Evolutionary conservation across 73 alveolate species (phyloP), one percentile per base, ranked within the genome.

Genomic region (Urostyla sp.): DNA sequence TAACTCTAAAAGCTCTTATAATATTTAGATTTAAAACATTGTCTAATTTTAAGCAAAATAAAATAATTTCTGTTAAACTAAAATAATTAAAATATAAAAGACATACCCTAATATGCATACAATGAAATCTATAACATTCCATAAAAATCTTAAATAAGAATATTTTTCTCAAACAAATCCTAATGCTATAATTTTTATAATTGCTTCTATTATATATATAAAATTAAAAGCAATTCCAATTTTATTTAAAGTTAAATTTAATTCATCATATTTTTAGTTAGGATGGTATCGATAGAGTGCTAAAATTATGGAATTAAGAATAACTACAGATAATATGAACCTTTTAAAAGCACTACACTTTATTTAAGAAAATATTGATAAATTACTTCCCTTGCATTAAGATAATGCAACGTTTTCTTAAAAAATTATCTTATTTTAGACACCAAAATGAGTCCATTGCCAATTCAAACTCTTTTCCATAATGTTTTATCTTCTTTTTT

Each of bases 61-160:
- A 7, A 85, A 75, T 20, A 72, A 48, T 23, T 89, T 32, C 23
- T 78, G 69, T 21, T 54, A 38, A 26, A 90, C 27, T n/a, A 8
- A 34, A n/a, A 16, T 34, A 28, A 10, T 10, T 15, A 18, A 16
- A 74, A 13, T 6, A 48, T 11, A 7, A 35, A 84, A 30, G n/a
- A 86, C 75, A 52, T 63, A 67, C 69, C 93, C 90, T 28, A 88
- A 53, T 27, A 84, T 73, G 0, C 87, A 85, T 0, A 90, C 91
- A 55, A 77, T 80, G 73, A 90, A 90, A 56, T 74, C 87, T 5
- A 74, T 10, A 13, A 87, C 55, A 57, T 88, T 88, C 96, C 96
- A 90, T 11, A 78, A 80, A 34, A 82, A 85, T 40, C 96, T 79
- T 10, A 90, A 53, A 54, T 90, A 90, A 0, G 91, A 50, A 21